These are phyloP conservation scores for Botrytis galanthina DNA, from an alignment of 2,329 filamentous ascomycete genomes.

Conservation along the genomic window DNA sequence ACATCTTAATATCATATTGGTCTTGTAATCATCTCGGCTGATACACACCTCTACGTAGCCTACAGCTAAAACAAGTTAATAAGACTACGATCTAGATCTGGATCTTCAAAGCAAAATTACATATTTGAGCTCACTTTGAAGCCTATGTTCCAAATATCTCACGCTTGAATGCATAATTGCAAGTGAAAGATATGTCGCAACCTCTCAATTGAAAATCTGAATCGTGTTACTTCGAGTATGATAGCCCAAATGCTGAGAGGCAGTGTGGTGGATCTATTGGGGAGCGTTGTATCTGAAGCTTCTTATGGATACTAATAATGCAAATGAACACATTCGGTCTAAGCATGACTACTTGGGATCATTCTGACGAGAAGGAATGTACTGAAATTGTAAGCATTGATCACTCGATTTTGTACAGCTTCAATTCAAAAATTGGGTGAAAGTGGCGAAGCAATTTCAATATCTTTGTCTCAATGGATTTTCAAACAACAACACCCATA, in stretches of 20 bases:
- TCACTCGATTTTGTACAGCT: neutral
- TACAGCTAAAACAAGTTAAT: neutral
- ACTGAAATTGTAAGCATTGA: too few relatives aligned
- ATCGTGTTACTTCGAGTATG: neutral
- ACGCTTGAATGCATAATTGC: neutral
- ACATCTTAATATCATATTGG: neutral
- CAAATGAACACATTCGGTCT: neutral
- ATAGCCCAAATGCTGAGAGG: neutral
- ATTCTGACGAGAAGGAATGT: neutral
- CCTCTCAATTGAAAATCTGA: rapidly evolving
- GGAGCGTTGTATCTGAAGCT: neutral
- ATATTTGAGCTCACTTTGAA: neutral
- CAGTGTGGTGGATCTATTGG: neutral
- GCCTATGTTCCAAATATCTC: neutral
- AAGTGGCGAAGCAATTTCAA: neutral
- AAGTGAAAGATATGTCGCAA: neutral
- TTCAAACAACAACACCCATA: neutral
- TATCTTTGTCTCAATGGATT: neutral
- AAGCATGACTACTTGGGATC: neutral
- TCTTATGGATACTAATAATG: neutral
- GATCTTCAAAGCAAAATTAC: neutral
- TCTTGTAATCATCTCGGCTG: neutral
- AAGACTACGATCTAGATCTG: neutral
- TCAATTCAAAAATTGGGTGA: neutral
- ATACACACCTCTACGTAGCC: neutral